phyloP scores from a whole-genome alignment of 768 basidiomycete genomes.

The Saitozyma sp. region DNA sequence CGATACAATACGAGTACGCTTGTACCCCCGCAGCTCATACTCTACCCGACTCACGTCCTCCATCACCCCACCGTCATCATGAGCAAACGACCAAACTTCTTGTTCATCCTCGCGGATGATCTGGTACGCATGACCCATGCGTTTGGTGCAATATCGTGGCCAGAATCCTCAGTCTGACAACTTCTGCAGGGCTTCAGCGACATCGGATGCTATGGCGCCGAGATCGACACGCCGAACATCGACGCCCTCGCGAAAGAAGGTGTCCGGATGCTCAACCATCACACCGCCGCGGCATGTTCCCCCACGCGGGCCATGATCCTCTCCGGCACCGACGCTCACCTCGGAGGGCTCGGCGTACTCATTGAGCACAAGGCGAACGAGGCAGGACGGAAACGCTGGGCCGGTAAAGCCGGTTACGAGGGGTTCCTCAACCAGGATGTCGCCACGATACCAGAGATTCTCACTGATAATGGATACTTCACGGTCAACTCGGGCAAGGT shows the following conservation, averaged over 20 bases:
- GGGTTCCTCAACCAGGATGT: constrained; percentile 36
- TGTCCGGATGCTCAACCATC: constrained; percentile 20
- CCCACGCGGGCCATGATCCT: constrained; percentile 12
- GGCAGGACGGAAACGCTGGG: constrained; percentile 28
- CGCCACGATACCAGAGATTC: constrained; percentile 34
- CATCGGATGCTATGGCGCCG: constrained; percentile 21
- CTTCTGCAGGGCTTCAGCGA: constrained; percentile 15
- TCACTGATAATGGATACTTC: constrained; percentile 19
- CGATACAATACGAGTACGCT: neutral
- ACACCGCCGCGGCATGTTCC: constrained; percentile 28
- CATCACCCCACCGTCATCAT: neutral
- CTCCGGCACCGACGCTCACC: constrained; percentile 18
- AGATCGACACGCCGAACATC: constrained; percentile 38
- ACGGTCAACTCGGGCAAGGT: constrained; percentile 28
- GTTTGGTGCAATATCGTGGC: no score
- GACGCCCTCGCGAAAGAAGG: constrained; percentile 28
- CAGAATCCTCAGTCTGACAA: neutral
- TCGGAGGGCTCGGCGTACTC: constrained; percentile 19
- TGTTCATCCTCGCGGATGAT: constrained; percentile 28
- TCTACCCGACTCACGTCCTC: no score
- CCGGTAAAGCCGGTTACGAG: constrained; percentile 30
- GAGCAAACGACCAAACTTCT: constrained; percentile 18
- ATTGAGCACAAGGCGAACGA: constrained; percentile 41
- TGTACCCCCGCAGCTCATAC: no score
- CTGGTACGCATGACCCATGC: neutral